These are phyloP conservation scores for Echites panduratus DNA, from an alignment of 257 asterid species.

Conservation along the genomic window DNA sequence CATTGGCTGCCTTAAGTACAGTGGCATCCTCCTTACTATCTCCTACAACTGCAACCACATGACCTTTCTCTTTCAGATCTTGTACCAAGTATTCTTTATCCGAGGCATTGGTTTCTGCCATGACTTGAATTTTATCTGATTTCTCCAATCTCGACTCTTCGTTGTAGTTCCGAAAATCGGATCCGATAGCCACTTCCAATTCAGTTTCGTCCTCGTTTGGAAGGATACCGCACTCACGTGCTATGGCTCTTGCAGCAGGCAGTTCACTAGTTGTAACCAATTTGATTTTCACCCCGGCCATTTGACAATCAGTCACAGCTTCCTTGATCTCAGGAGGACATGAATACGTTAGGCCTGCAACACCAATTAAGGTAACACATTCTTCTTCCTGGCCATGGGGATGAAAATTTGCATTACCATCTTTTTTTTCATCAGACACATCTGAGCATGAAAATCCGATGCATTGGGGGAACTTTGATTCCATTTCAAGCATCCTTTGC, in stretches of 20 bases:
- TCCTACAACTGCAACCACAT: slow-evolving; percentile 76
- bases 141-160: slow-evolving; percentile 30
- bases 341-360: slow-evolving; percentile 19
- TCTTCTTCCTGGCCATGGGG: not conserved
- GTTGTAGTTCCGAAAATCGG: slow-evolving; percentile 35
- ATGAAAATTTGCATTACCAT: not conserved
- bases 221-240: slow-evolving; percentile 63
- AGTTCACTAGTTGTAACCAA: slow-evolving; percentile 61
- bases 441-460: slow-evolving; percentile 50
- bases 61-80: slow-evolving; percentile 48
- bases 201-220: slow-evolving; percentile 8
- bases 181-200: slow-evolving; percentile 48
- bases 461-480: slow-evolving; percentile 45
- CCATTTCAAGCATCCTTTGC: slow-evolving; percentile 41
- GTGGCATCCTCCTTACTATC: slow-evolving; percentile 55
- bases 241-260: slow-evolving; percentile 55
- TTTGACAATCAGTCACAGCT: slow-evolving; percentile 44
- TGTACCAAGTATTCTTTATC: slow-evolving; percentile 52
- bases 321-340: slow-evolving; percentile 46
- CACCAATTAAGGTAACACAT: slow-evolving; percentile 1
- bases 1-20: slow-evolving; percentile 55
- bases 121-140: slow-evolving; percentile 40
- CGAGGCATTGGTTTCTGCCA: slow-evolving; percentile 59
- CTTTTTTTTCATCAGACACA: not conserved
- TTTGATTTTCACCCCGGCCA: slow-evolving; percentile 53